Evolutionary conservation across 495 filamentous ascomycete species (phyloP), one percentile per base, ranked within the genome.

Genomic region (Penicillium atrosanguineum): DNA sequence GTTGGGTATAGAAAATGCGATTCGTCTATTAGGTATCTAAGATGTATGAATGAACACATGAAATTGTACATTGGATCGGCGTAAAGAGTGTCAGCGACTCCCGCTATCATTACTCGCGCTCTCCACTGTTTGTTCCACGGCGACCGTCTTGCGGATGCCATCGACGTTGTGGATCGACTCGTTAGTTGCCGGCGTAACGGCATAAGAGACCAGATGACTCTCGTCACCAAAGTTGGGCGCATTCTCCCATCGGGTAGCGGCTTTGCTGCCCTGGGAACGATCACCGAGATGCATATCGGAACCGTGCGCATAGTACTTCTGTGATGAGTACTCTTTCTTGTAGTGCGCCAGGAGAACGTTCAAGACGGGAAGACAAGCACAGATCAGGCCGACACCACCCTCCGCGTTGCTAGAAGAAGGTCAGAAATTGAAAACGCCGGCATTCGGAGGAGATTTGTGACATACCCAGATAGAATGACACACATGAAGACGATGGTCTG

Each of bases 401-500:
- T 79, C 75, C 46, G 74, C 75, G 38, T 75, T 76, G 12, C 75
- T 78, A 44, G 20, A 15, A 1, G 59, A 31, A 23, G 36, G 50
- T 18, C 7, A 19, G 25, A 16, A 28, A 28, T 7, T 6, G 41
- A 40, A 23, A 23, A 23, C 23, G 0, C 11, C 9, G 34, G 11
- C 14, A 16, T 7, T 4, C 8, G 16, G 21, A 37, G 9, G 29
- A n/a, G 18, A 48, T 19, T 45, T 7, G 39, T 20, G 9, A 61
- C 73, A 26, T 73, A 79, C 76, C 73, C 77, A 4, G 70, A 74
- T 7, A 79, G 52, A 40, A 75, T 73, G 7, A 77, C 70, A 44
- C 66, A 63, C n/a, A 69, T 66, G 34, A 78, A 77, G 6, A 75
- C 52, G 18, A 78, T 64, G 6, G 69, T 75, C 53, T 64, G 51